Evolutionary conservation across 495 filamentous ascomycete species (phyloP), one percentile per base, ranked within the genome.

Genomic region (Venustampulla echinocandica): DNA sequence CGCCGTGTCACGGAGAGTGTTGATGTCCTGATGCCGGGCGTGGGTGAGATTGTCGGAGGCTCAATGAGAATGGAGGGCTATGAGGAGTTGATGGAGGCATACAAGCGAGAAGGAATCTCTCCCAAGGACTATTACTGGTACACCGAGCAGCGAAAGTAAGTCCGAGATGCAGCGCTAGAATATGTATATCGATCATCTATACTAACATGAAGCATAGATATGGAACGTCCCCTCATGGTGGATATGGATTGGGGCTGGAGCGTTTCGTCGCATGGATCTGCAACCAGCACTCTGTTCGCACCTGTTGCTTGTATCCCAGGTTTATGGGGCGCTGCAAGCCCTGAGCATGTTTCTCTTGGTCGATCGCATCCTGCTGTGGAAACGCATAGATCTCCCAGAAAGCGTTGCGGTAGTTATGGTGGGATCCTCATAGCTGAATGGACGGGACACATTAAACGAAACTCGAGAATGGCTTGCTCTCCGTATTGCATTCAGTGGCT

Each of bases 261-360:
- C 82, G 92, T 39, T 96, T 97, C 73, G 69, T 99, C 20, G 92
- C 92, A 25, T 99, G 93, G 93, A 69, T 99, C 71, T 92, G 85
- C 60, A 84, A 83, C 55, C 85, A 87, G 61, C 85, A 88, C 65
- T 95, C 89, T 13, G 90, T 99, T 25, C 75, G 89, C 28, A 89
- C 93, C 46, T 84, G 82, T 57, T 87, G 79, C 55, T 67, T 99
- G 64, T 99, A 97, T 57, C 90, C 93, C 39, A 80, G 92, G 44
- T 99, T 87, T 70, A 94, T 89, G 56, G 86, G 87, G 43, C 80
- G 92, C 49, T 96, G 92, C 75, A 93, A 84, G 52, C 92, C 93
- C 44, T 97, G 53, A 56, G 43, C 38, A 33, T 7, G 7, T 30
- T n/a, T 30, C n/a, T 30, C 27, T 30, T 30, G 7, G 27, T 7